Base-by-base conservation (phyloP, 306 rosid genomes). In the Aeschynomene evenia region DNA sequence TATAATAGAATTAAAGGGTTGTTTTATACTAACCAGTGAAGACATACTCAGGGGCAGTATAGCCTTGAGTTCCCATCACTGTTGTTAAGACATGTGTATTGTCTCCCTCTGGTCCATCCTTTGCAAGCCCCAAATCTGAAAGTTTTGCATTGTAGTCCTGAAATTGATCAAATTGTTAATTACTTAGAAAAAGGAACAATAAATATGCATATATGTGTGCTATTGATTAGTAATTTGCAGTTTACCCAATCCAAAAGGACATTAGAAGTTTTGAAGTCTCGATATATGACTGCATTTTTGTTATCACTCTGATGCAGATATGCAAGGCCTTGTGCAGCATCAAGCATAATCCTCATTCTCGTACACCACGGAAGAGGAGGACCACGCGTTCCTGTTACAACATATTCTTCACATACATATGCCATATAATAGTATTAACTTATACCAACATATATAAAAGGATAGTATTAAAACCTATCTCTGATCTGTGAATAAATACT, bases 321-420 rank as follows among this genome's bases (percentile, higher is more conserved):
- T 12, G 91, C 85, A 55, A 90, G 91, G 12, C 90, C 91, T 64
- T 75, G 84, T 14, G 96, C 96, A 40, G 87, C 91, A 61, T 83
- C 95, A 23, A 85, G 71, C 31, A 77, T 77, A 24, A 86, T 78
- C 73, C 81, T 86, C 81, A 91, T 59, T 69, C 97, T 77, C 9
- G 54, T 16, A 8, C 71, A 4, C 97, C 97, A 91, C 4, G 90
- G 72, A 75, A 91, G 87, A 6, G 68, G 63, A 65, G 21, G n/a
- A n/a, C n/a, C 31, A 28, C 5, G 2, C 21, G 58, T 0, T 68
- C 80, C 89, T 82, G 63, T n/a, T 7, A 28, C 6, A 79, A 66
- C 31, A 3, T 39, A 12, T 29, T 4, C 9, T 5, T 19, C 16
- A 51, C 34, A 0, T 20, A 21, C 16, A 21, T 12, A n/a, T 23